These are phyloP conservation scores for Saturnispora kantuleensis DNA, from an alignment of 805 yeast genomes.

Conservation along the genomic window DNA sequence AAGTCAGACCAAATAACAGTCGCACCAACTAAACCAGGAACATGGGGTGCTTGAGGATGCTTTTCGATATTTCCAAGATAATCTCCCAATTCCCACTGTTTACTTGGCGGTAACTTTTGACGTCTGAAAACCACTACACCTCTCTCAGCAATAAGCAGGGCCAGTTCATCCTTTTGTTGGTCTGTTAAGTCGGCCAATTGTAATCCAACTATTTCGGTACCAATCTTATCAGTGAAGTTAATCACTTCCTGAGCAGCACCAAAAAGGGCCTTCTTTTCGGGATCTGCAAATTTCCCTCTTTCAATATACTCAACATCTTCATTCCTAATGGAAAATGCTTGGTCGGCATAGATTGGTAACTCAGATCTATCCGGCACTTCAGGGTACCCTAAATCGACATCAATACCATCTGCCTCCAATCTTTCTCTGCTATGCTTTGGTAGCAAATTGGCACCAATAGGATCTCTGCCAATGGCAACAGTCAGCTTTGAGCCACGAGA, in stretches of 20 bases:
- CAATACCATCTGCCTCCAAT: slow-evolving; percentile 28
- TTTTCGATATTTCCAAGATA: slow-evolving; percentile 36
- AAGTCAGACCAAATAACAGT: slow-evolving; percentile 34
- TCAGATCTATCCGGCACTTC: slow-evolving; percentile 24
- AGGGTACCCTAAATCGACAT: slow-evolving; percentile 31
- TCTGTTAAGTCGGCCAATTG: slow-evolving; percentile 34
- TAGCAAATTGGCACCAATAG: slow-evolving; percentile 17
- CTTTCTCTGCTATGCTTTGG: slow-evolving; percentile 23
- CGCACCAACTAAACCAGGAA: slow-evolving; percentile 29
- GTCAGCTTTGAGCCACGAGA: too few species aligned
- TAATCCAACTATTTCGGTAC: slow-evolving; percentile 41
- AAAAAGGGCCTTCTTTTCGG: slow-evolving; percentile 31
- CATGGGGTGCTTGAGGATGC: slow-evolving; percentile 29
- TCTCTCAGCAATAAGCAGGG: slow-evolving; percentile 37
- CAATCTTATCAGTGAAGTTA: slow-evolving; percentile 35
- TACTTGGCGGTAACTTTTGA: slow-evolving; percentile 35
- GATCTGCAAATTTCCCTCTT: slow-evolving; percentile 29
- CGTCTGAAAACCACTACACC: slow-evolving; percentile 40
- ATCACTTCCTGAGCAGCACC: slow-evolving; percentile 32
- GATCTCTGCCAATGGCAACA: slow-evolving; percentile 11
- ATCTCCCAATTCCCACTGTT: slow-evolving; percentile 34
- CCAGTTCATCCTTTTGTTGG: slow-evolving; percentile 37
- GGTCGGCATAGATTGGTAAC: slow-evolving; percentile 32
- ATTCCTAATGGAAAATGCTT: slow-evolving; percentile 29
- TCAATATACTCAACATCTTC: slow-evolving; percentile 26